These are phyloP conservation scores for Leptodontidium sp. DNA, from an alignment of 2,329 filamentous ascomycete species.

Conservation along the genomic window DNA sequence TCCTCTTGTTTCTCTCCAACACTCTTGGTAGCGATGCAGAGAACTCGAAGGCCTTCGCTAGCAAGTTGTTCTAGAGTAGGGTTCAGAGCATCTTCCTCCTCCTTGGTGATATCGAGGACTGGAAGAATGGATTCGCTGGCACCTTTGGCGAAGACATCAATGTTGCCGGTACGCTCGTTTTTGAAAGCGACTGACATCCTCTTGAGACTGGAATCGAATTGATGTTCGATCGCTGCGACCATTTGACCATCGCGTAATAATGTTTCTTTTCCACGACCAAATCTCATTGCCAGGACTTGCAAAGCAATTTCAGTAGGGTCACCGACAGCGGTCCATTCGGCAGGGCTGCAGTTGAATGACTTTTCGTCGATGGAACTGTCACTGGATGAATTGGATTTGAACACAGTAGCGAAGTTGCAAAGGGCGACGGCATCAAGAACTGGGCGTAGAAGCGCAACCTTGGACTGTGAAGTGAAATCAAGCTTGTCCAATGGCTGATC, in stretches of 20 bases:
- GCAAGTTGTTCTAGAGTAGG: conserved; percentile 64
- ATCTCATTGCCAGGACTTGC: conserved; percentile 76
- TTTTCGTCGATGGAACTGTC: conserved; percentile 28
- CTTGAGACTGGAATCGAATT: conserved; percentile 78
- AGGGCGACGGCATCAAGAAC: conserved; percentile 61
- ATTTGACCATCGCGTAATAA: conserved; percentile 55
- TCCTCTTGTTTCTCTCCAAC: conserved; percentile 48
- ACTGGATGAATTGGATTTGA: conserved; percentile 33
- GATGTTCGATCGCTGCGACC: conserved; percentile 68
- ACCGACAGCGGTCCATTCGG: conserved; percentile 65
- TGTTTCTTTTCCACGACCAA: conserved; percentile 61
- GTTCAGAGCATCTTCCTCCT: conserved; percentile 55
- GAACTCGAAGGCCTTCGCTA: conserved; percentile 70
- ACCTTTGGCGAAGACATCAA: conserved; percentile 64
- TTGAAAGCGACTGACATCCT: conserved; percentile 76
- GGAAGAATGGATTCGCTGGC: conserved; percentile 65
- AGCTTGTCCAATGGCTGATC: conserved; percentile 50
- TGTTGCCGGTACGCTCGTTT: conserved; percentile 49
- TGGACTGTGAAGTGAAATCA: conserved; percentile 40
- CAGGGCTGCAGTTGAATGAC: conserved; percentile 23
- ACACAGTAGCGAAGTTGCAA: conserved; percentile 64
- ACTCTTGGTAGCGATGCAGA: conserved; percentile 67
- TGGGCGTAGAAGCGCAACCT: conserved; percentile 47
- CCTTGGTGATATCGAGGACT: conserved; percentile 56
- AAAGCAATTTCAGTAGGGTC: conserved; percentile 79